phyloP scores from a whole-genome alignment of 2,329 filamentous ascomycete genomes.

The Trichoderma sp. region DNA sequence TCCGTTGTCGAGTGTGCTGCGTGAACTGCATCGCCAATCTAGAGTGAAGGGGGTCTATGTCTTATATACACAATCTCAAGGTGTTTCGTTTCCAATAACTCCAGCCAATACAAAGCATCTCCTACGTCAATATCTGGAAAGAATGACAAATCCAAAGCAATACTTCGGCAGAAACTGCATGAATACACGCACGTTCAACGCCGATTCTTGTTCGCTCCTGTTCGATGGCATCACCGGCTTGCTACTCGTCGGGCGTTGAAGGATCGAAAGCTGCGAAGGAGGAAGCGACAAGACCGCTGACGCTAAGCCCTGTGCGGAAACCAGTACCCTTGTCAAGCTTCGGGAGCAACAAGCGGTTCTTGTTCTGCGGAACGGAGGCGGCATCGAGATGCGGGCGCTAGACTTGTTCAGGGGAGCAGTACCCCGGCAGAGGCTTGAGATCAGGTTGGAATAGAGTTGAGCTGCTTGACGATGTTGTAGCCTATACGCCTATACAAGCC shows the following conservation, averaged over 20 bases:
- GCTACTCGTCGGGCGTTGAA: not conserved
- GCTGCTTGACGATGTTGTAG: not conserved
- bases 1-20: not conserved
- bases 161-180: not conserved
- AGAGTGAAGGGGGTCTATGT: not conserved
- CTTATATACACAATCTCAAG: slow-evolving; percentile 12
- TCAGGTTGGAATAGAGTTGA: not conserved
- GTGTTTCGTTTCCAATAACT: not conserved
- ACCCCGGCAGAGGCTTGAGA: slow-evolving; percentile 4
- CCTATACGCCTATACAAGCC: too few species aligned
- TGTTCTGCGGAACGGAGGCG: not conserved
- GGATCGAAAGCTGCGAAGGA: not conserved
- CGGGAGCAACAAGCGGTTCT: not conserved
- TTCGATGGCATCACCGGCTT: not conserved
- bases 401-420: slow-evolving; percentile 13
- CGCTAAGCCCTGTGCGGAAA: slow-evolving; percentile 6
- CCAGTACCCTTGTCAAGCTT: slow-evolving; percentile 15
- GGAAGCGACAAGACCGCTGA: not conserved
- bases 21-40: not conserved
- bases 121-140: not conserved
- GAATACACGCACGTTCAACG: slow-evolving; percentile 5
- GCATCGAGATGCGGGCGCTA: not conserved
- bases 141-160: not conserved
- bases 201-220: not conserved
- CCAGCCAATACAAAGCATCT: not conserved